Base-by-base conservation (phyloP, 2,329 filamentous ascomycete species). In the Phyllosticta capitalensis region DNA sequence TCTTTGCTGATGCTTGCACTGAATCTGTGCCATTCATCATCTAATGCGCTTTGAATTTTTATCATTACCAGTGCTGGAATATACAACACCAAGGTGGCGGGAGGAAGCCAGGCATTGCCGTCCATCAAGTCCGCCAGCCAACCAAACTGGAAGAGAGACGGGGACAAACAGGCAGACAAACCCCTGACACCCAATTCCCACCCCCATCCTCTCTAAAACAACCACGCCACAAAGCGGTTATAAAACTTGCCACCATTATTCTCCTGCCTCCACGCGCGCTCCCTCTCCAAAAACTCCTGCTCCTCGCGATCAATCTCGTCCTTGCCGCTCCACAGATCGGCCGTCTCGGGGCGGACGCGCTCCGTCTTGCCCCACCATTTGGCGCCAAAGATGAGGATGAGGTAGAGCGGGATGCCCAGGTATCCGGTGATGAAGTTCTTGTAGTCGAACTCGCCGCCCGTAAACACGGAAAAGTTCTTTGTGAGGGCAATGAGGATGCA, bases 401-500 rank as follows among this genome's bases (percentile, higher is more conserved):
- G 72, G 71, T 90, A 92, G 21, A 92, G 72, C 1, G 88, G 88
- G 65, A 92, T 90, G 55, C 88, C 88, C 7, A 88, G 76, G 71
- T 91, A 91, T 24, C 86, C 86, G 0, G 86, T 90, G 71, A 92
- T 83, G 73, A 92, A 91, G 67, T 82, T 85, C 77, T 87, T 85
- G 78, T 88, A 88, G 65, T 75, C 65, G 12, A 59, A 52, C 70
- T 63, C 6, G 66, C 72, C 61, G 71, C 73, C 28, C 2, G 83
- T 78, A 72, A 94, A 94, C 61, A 87, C 85, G 59, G 82, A 79
- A 73, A 84, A 94, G 78, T 90, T 92, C 81, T 94, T 95, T 68
- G 89, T 92, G 56, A 95, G 69, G 1, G 87, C 82, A 62, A 94
- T 88, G 33, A 94, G 69, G 67, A 81, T 79, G 74, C 87, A 90